Evolutionary conservation across 2,329 filamentous ascomycete species (phyloP).

Genomic region (Byssothecium circinans): DNA sequence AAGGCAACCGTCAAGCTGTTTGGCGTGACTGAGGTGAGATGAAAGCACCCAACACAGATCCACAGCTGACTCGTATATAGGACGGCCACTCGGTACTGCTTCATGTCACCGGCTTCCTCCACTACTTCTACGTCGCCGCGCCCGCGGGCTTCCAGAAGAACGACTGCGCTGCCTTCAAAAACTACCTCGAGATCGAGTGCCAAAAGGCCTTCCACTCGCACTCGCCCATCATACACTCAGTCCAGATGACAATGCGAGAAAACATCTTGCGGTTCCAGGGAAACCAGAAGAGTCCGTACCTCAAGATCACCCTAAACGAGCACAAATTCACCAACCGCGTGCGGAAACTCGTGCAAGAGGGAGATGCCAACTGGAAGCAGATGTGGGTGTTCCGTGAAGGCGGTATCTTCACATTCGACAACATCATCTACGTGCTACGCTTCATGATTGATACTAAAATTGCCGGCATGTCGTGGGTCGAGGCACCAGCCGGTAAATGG

Average conservation of each 20-base stretch:
- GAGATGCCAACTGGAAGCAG: conserved; percentile 83
- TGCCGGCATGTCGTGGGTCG: conserved; percentile 96
- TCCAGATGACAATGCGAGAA: conserved; percentile 80
- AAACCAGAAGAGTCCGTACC: conserved; percentile 85
- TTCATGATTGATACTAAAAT: conserved; percentile 99
- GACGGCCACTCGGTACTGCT: conserved; percentile 87
- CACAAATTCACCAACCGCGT: conserved; percentile 80
- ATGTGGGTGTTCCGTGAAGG: conserved; percentile 70
- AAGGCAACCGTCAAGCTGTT: conserved; percentile 85
- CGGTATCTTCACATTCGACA: conserved; percentile 89
- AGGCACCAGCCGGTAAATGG: conserved; percentile 75
- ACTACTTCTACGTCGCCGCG: conserved; percentile 93
- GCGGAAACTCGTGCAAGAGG: conserved; percentile 72
- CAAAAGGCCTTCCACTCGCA: conserved; percentile 59
- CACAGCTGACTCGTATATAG: too few species aligned
- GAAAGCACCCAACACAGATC: too few species aligned
- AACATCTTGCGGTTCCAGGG: conserved; percentile 94
- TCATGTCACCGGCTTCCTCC: conserved; percentile 92
- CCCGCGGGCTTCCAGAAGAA: conserved; percentile 76
- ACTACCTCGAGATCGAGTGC: conserved; percentile 77
- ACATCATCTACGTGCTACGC: conserved; percentile 87
- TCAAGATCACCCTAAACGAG: conserved; percentile 91
- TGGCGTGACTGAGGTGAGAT: conserved; percentile 88
- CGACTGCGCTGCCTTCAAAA: conserved; percentile 77
- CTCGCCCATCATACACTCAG: conserved; percentile 74